phyloP scores from a whole-genome alignment of 371 early-diverging fungal genomes.

The Lichtheimia ramosa region DNA sequence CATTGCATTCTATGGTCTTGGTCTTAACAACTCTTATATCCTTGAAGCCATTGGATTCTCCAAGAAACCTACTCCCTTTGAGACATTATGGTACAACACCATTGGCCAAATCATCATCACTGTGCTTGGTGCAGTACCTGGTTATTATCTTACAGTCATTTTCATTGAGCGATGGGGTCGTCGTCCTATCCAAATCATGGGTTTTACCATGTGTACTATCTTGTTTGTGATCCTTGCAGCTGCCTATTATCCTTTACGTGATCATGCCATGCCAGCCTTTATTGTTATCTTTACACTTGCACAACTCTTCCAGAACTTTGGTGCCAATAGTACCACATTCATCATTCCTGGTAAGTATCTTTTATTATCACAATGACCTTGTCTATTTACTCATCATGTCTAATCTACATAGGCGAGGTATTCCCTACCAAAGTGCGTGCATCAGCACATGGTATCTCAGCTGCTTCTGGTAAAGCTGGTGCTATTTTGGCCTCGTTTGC shows the following conservation, averaged over 20 bases:
- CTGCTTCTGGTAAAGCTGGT: conserved; percentile 86
- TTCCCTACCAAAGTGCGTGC: conserved; percentile 90
- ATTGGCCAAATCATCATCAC: conserved; percentile 85
- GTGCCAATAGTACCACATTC: conserved; percentile 91
- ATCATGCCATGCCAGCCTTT: conserved; percentile 64
- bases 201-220: conserved; percentile 72
- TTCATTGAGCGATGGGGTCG: conserved; percentile 81
- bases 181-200: conserved; percentile 78
- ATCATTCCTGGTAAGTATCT: conserved; percentile 68
- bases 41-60: conserved; percentile 72
- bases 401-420: conserved; percentile 49
- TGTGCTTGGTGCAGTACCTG: conserved; percentile 83
- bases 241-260: conserved; percentile 58
- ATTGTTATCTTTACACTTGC: conserved; percentile 74
- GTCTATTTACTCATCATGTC: too few relatives aligned
- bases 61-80: conserved; percentile 50
- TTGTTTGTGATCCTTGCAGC: conserved; percentile 77
- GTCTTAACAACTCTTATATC: conserved; percentile 77
- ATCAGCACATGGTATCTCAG: conserved; percentile 87
- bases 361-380: too few relatives aligned
- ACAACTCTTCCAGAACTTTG: conserved; percentile 86
- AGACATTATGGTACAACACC: conserved; percentile 59
- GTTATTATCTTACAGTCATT: conserved; percentile 84
- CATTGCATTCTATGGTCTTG: conserved; percentile 87
- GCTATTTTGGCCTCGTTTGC: conserved; percentile 63